Percentiles rank a stretch among this genome's conserved stretches.
Evolutionary conservation across 2,329 filamentous ascomycete species (phyloP).

Genomic region (Cladophialophora bantiana): DNA sequence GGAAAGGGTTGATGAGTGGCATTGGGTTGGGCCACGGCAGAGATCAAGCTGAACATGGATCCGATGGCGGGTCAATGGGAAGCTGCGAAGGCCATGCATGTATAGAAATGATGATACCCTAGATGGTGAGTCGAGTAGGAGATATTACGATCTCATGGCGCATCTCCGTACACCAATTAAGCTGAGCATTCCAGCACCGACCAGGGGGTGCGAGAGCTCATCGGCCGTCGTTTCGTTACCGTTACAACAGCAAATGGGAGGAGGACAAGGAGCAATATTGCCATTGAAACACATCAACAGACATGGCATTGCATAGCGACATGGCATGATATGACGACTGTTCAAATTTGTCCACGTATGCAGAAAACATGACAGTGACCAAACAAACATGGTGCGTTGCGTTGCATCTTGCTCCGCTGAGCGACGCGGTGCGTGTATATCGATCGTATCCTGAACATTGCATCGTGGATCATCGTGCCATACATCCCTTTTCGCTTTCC

Average conservation of each 20-base stretch:
- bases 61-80: neutral
- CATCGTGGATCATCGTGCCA: neutral
- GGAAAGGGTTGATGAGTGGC: neutral
- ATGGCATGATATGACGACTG: neutral
- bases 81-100: neutral
- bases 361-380: neutral
- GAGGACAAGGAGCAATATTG: too few species aligned
- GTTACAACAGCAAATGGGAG: too few species aligned
- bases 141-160: neutral
- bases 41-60: neutral
- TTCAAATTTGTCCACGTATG: too few species aligned
- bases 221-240: too few species aligned
- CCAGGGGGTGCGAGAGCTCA: too few species aligned
- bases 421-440: neutral
- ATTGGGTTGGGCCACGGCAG: neutral
- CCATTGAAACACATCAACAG: too few species aligned
- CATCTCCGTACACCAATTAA: too few species aligned
- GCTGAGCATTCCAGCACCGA: too few species aligned
- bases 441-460: neutral
- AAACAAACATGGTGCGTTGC: neutral
- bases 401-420: neutral
- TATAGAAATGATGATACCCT: neutral
- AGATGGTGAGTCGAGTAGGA: neutral
- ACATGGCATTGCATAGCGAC: neutral
- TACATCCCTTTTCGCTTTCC: neutral